Evolutionary conservation across 2,329 filamentous ascomycete genomes (phyloP), one percentile per base, ranked within the genome.

Genomic region (Penicillium sp.): DNA sequence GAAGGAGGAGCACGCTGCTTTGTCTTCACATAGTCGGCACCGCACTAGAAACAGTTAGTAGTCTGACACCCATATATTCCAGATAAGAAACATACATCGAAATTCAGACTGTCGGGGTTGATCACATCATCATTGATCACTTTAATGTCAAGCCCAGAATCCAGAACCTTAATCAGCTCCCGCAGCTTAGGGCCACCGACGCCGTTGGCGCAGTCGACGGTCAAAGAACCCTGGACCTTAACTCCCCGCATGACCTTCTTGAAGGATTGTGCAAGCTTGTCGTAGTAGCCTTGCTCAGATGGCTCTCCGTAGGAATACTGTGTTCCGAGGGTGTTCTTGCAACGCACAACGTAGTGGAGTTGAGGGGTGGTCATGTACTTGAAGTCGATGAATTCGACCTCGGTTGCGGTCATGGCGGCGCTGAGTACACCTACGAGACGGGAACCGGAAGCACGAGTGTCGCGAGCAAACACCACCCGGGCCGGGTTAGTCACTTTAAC

Each of bases 1-100:
- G 81, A 88, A 43, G 90, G 90, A 51, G 95, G 95, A 58, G 91
- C 90, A 62, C 92, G 87, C 80, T 99, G 95, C 77, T 91, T 91
- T 19, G 95, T 98, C 81, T 99, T 99, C 76, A 99, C 95, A 68
- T 86, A 98, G 77, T 99, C 95, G 70, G 95, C 95, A 75, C 95
- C 95, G 71, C 90, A 96, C 86, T 96, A 26, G 58, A 61, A 49
- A 35, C 16, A 58, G 61, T 73, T 62, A 68, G 53, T 53, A 13
- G 16, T 37, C 24, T 11, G 27, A 2, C 31, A 14, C 19, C 26
- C 5, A 26, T 52, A 26, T 35, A 7, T 14, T 7, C 37, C 14
- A 8, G 37, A 26, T 37, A 45, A 16, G 24, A 29, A 27, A 73
- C 84, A 76, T 80, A 93, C 90, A 68, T 96, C 91, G 29, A 90